These are phyloP conservation scores for Rhynchospora tenuis DNA, from an alignment of 176 grass and related monocot genomes.

Conservation along the genomic window DNA sequence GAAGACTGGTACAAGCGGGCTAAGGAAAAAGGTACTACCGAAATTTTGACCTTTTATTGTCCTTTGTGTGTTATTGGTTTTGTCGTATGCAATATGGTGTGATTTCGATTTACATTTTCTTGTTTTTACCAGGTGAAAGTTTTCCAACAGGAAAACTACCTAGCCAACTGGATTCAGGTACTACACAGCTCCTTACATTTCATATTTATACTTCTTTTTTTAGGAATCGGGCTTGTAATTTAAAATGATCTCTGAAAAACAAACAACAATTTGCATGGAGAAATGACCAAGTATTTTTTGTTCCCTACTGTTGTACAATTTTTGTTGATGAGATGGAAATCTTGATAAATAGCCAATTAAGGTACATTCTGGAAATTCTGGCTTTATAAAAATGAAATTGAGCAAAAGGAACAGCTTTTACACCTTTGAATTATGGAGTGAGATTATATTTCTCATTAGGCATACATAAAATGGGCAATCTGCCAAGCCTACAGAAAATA, in stretches of 20 bases:
- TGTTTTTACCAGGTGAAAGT: constrained; percentile 69
- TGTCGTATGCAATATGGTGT: constrained; percentile 1
- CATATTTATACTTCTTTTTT: background rate
- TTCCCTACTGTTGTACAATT: background rate
- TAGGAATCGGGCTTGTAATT: background rate
- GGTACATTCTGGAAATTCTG: background rate
- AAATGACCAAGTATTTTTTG: background rate
- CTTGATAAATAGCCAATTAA: background rate
- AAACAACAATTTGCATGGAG: background rate
- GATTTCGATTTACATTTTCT: background rate
- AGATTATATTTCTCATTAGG: background rate
- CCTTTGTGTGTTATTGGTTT: background rate
- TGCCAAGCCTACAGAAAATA: background rate
- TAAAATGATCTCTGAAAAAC: background rate
- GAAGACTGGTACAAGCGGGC: constrained; percentile 85
- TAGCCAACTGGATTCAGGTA: constrained; percentile 98
- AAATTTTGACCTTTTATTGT: background rate
- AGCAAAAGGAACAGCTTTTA: background rate
- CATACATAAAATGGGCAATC: background rate
- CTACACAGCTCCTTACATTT: background rate
- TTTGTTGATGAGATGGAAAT: background rate
- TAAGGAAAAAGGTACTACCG: constrained; percentile 65
- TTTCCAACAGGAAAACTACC: constrained; percentile 82
- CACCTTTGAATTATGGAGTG: background rate
- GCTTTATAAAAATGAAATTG: background rate